These are phyloP conservation scores for Stylonectria norvegica DNA, from an alignment of 2,329 filamentous ascomycete species.

Conservation along the genomic window DNA sequence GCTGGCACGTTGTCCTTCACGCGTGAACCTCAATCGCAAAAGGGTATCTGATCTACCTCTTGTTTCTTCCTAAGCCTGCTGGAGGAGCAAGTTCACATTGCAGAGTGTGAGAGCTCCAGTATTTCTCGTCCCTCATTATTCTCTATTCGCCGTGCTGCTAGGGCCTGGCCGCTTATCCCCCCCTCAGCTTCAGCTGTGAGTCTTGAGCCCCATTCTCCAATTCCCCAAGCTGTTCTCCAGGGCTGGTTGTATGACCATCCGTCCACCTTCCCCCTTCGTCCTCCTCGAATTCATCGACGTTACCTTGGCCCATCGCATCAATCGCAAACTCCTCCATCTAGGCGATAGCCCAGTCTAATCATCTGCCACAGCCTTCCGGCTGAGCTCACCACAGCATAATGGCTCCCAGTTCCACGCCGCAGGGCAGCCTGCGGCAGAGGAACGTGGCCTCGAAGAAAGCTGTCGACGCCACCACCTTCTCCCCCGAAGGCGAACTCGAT, in stretches of 20 bases:
- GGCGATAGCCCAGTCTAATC: slow-evolving; percentile 13
- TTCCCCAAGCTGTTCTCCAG: too few species aligned
- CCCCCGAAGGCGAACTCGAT: slow-evolving; percentile 49
- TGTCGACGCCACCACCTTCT: slow-evolving; percentile 35
- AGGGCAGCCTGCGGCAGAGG: slow-evolving; percentile 58
- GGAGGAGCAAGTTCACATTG: slow-evolving; percentile 20
- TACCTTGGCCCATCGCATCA: background rate
- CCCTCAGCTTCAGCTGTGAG: slow-evolving; percentile 16
- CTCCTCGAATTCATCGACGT: background rate
- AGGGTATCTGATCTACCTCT: slow-evolving; percentile 15
- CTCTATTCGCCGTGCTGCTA: slow-evolving; percentile 10
- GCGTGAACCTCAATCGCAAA: slow-evolving; percentile 18
- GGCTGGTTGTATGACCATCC: too few species aligned
- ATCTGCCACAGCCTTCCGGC: slow-evolving; percentile 10
- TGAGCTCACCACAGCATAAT: slow-evolving; percentile 32
- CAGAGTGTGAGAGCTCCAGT: slow-evolving; percentile 5
- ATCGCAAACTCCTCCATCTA: background rate
- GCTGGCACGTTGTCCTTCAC: slow-evolving; percentile 27
- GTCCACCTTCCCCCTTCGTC: background rate
- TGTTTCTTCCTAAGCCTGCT: slow-evolving; percentile 17
- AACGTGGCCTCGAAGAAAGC: slow-evolving; percentile 51
- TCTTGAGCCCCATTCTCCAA: background rate
- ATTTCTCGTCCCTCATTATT: slow-evolving; percentile 16
- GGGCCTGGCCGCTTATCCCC: slow-evolving; percentile 13
- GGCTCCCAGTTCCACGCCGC: slow-evolving; percentile 49